Percentiles rank a stretch among this genome's conserved stretches.
These are phyloP conservation scores for Taiozyma sp. DNA, from an alignment of 1,139 yeast genomes.

Conservation along the genomic window DNA sequence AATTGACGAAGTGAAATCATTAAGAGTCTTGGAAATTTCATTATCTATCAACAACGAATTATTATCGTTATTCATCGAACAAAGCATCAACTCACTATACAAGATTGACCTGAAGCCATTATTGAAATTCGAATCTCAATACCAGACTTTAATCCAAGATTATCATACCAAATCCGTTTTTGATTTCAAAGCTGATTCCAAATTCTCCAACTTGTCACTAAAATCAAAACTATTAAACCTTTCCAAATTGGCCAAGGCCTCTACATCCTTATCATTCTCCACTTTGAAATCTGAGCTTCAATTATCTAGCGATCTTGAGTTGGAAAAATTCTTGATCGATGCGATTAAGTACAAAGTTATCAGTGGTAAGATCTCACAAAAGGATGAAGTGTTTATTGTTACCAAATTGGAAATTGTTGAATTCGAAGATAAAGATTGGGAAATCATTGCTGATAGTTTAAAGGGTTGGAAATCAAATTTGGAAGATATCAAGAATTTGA, in stretches of 20 bases:
- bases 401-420: conserved; percentile 15
- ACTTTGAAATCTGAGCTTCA: conserved; percentile 8
- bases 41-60: conserved; percentile 8
- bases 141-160: conserved; percentile 10
- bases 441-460: conserved; percentile 15
- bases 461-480: conserved; percentile 20
- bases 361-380: conserved; percentile 22
- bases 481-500: conserved; percentile 16
- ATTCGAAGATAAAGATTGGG: conserved; percentile 18
- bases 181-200: conserved; percentile 10
- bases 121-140: conserved; percentile 5
- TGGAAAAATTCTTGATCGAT: conserved; percentile 19
- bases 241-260: conserved; percentile 11
- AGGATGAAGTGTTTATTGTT: conserved; percentile 13
- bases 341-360: conserved; percentile 20
- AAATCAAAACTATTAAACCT: conserved; percentile 19
- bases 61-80: conserved; percentile 7
- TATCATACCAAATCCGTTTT: conserved; percentile 13
- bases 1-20: conserved; percentile 7
- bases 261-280: conserved; percentile 12
- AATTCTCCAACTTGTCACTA: conserved; percentile 4
- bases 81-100: conserved; percentile 15
- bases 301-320: conserved; percentile 7
- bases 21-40: conserved; percentile 5
- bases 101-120: conserved; percentile 15